Base-by-base conservation (phyloP, 495 filamentous ascomycete genomes). In the Aspergillus funiculosus region DNA sequence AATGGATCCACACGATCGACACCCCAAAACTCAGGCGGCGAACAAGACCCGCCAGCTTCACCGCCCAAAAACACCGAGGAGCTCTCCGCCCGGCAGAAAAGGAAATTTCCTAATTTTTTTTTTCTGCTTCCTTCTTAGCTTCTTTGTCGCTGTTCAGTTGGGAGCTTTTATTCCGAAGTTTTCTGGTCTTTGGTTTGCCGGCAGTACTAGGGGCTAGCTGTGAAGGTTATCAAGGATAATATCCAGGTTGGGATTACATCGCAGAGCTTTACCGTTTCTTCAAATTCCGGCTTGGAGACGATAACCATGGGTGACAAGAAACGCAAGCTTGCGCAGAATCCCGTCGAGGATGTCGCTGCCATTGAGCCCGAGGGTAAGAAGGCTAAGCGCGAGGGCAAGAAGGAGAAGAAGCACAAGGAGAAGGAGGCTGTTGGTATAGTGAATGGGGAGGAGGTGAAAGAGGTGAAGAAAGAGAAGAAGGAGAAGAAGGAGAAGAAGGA, bases 241-340 rank as follows among this genome's bases (percentile, higher is more conserved):
- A n/a, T n/a, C n/a, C n/a, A n/a, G n/a, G n/a, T n/a, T n/a, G n/a
- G n/a, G n/a, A n/a, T n/a, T n/a, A n/a, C n/a, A n/a, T n/a, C n/a
- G n/a, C n/a, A 30, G 10, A 21, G 3, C 38, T 30, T 31, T 32
- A 22, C 3, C 1, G 18, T n/a, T 1, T 30, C 15, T 32, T 15
- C 11, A 19, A 9, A 19, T 22, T 38, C 3, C 20, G 5, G 11
- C 14, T 20, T 17, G 4, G 13, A 30, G 14, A 9, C 10, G 28
- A 28, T 20, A 43, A 62, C 42, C 59, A 73, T 70, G 63, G 56
- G 62, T 39, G 65, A 71, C 51, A 71, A 68, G 52, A 71, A 68
- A 60, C 69, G 69, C 63, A 73, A 73, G 60, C 61, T 66, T 54
- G 51, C 52, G 20, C 57, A 60, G 31, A 61, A 66, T 38, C 36